Evolutionary conservation across 75 land plant species (phyloP).

Genomic region (Larix kaempferi): DNA sequence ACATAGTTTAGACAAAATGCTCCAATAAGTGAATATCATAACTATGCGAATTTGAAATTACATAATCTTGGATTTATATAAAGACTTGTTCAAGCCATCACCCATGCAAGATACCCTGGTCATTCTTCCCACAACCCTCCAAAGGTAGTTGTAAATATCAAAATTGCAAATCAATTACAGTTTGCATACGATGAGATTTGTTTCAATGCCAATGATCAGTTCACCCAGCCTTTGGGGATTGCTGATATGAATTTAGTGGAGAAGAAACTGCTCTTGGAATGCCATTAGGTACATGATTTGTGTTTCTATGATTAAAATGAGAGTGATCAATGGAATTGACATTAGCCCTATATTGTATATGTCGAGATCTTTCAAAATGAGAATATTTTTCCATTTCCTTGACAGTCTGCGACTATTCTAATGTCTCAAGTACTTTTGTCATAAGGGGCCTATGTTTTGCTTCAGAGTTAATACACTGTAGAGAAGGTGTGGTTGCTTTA

Average conservation of each 20-base stretch:
- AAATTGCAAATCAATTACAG: background rate
- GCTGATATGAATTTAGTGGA: background rate
- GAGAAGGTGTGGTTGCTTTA: constrained; percentile 24
- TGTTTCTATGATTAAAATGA: background rate
- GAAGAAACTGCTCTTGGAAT: background rate
- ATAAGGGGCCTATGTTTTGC: constrained; percentile 37
- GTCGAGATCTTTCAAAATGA: background rate
- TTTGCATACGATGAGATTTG: background rate
- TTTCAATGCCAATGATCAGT: background rate
- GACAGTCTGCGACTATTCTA: constrained; percentile 21
- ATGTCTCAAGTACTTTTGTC: constrained; percentile 29
- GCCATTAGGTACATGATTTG: background rate
- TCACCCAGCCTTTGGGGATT: background rate
- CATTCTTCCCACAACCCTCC: background rate
- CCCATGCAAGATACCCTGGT: background rate
- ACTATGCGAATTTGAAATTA: background rate
- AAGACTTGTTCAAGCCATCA: background rate
- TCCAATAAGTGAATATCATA: no score
- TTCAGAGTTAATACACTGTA: constrained; percentile 28
- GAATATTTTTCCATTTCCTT: background rate
- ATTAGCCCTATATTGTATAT: background rate
- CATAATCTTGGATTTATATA: no score
- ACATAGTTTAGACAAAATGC: no score
- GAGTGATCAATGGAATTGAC: background rate
- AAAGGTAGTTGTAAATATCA: background rate